These are phyloP conservation scores for Cicer chorassanicum DNA, from an alignment of 306 rosid species.

Conservation along the genomic window DNA sequence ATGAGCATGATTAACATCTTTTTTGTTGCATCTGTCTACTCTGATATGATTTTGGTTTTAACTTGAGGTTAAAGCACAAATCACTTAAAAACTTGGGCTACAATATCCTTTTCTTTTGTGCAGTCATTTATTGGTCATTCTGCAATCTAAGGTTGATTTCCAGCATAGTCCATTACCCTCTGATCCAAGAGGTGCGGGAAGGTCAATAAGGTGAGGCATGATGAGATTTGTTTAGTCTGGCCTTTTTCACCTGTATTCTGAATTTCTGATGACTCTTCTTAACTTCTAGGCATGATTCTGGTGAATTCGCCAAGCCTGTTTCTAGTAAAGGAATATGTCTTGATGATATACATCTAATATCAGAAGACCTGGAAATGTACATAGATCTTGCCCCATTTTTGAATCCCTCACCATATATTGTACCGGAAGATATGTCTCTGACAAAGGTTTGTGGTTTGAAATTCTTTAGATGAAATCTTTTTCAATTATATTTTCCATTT, in stretches of 20 bases:
- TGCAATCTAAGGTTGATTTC: conserved; percentile 89
- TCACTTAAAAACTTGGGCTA: conserved; percentile 32
- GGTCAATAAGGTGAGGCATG: conserved; percentile 61
- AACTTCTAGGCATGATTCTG: conserved; percentile 71
- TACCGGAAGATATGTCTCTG: conserved; percentile 96
- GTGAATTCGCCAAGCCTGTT: conserved; percentile 92
- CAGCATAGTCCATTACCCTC: conserved; percentile 87
- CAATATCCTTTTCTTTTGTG: conserved; percentile 46
- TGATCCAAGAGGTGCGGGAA: conserved; percentile 66
- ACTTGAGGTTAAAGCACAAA: conserved; percentile 30
- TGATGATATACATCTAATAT: conserved; percentile 75
- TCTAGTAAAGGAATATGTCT: conserved; percentile 86
- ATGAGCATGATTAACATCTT: conserved; percentile 24
- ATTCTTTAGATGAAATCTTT: conserved; percentile 8
- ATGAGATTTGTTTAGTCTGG: conserved; percentile 16
- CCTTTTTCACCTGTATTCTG: conserved; percentile 45
- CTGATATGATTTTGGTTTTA: conserved; percentile 27
- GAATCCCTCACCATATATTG: conserved; percentile 91
- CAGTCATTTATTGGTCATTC: conserved; percentile 91
- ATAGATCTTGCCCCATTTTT: conserved; percentile 87
- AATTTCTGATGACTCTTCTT: conserved; percentile 43
- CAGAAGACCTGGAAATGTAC: conserved; percentile 97
- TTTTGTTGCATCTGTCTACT: conserved; percentile 15
- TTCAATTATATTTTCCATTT: conserved; percentile 31
- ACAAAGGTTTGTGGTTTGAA: conserved; percentile 67